Base-by-base conservation (phyloP, 768 basidiomycete species). In the Crepidotus variabilis region DNA sequence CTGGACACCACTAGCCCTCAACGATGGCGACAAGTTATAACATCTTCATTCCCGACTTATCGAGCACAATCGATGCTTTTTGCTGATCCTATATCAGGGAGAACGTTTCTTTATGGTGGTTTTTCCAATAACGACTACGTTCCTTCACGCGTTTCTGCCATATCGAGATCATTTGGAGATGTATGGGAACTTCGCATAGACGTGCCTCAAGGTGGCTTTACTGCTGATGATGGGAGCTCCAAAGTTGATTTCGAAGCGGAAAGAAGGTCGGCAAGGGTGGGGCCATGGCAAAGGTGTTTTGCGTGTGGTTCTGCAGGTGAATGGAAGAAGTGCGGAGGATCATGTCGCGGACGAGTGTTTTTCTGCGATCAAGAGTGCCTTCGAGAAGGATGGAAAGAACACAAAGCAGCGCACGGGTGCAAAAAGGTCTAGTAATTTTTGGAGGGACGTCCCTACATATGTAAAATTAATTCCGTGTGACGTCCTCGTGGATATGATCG, bases 271-370 rank as follows among this genome's bases (percentile, higher is more conserved):
- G 73, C 72, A 48, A 61, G 63, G 57, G 63, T 65, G n/a, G 75
- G 76, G 2, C 74, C 75, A 23, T 77, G 72, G 74, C 68, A 72
- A 62, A 54, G 71, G 13, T 78, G 75, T 54, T 76, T 76, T 52
- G 61, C 54, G 6, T 77, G 76, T 60, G 74, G 72, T 13, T 65
- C 61, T 36, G 66, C 69, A 16, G 74, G 73, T 0, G 60, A 57
- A 1, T 75, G 73, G 72, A 72, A 70, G 63, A 75, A 72, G 52
- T 77, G 77, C 53, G 71, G 72, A 45, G 74, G 70, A 14, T 55
- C 63, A 1, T 71, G 69, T 57, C 60, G 65, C 8, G 67, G 70
- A 0, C 56, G 61, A 6, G 69, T 61, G 0, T 67, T 66, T 48
- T 70, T 71, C 57, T 72, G 69, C 55, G 61, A 64, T 50, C 18